Evolutionary conservation across 2,329 filamentous ascomycete genomes (phyloP).

Genomic region (Exophiala oligosperma): DNA sequence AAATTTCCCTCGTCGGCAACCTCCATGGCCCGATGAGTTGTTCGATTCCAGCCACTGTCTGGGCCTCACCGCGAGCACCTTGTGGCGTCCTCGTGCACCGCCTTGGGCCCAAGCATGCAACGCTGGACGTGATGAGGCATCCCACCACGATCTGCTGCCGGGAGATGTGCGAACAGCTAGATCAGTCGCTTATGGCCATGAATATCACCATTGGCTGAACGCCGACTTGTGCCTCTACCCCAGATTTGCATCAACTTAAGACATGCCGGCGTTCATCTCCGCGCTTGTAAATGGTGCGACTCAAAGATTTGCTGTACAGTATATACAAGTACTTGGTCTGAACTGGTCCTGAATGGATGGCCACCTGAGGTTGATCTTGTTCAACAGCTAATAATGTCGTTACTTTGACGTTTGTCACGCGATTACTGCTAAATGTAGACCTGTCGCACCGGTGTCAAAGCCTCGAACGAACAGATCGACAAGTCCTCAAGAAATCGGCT

Average conservation of each 20-base stretch:
- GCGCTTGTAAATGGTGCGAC: not conserved
- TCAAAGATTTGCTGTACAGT: too few relatives aligned
- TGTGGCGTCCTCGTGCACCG: not conserved
- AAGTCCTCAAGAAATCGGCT: too few relatives aligned
- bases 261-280: not conserved
- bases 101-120: too few relatives aligned
- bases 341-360: too few relatives aligned
- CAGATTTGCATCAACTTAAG: not conserved
- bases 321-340: too few relatives aligned
- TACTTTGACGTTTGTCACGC: too few relatives aligned
- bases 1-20: not conserved
- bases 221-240: not conserved
- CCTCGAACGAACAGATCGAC: too few relatives aligned
- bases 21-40: not conserved
- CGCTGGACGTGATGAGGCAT: too few relatives aligned
- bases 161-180: not conserved
- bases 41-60: not conserved
- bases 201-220: not conserved
- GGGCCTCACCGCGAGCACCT: not conserved
- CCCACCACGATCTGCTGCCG: not conserved
- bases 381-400: too few relatives aligned
- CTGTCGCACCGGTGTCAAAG: too few relatives aligned
- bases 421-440: too few relatives aligned
- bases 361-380: too few relatives aligned
- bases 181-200: not conserved